Percentiles rank a stretch among this genome's conserved stretches.
Evolutionary conservation across 352 stramenopile species (phyloP).

Genomic region (Phytophthora megakarya): DNA sequence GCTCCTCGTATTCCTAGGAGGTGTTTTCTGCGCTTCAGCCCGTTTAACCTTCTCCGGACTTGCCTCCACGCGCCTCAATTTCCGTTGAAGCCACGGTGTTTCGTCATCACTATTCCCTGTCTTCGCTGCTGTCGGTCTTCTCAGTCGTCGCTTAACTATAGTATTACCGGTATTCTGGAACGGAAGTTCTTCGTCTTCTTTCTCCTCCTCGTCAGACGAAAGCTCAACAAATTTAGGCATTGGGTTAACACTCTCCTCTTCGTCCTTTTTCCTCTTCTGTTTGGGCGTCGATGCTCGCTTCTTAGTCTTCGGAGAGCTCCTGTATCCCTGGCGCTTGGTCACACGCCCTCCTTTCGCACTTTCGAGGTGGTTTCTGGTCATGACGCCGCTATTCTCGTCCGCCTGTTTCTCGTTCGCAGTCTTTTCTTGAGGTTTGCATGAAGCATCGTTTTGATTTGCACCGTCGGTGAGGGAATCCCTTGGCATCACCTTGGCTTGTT

Average conservation of each 20-base stretch:
- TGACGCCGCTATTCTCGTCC: constrained; percentile 4
- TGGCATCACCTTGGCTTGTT: constrained; percentile 2
- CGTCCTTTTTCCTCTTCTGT: background rate
- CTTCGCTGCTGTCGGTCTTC: background rate
- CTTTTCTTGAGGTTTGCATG: background rate
- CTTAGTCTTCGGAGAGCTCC: constrained; percentile 2
- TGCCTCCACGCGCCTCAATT: constrained; percentile 11
- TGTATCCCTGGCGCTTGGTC: background rate
- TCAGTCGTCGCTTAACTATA: background rate
- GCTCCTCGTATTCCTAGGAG: background rate
- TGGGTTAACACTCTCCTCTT: background rate
- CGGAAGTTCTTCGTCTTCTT: constrained; percentile 6
- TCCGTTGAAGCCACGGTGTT: constrained; percentile 7
- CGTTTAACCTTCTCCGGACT: background rate
- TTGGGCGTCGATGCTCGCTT: constrained; percentile 3
- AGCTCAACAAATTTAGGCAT: constrained; percentile 4
- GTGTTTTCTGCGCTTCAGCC: background rate
- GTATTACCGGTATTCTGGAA: background rate
- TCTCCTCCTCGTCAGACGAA: constrained; percentile 4
- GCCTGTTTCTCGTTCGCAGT: background rate
- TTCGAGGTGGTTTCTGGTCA: background rate
- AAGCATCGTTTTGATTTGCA: background rate
- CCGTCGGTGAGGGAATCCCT: no score
- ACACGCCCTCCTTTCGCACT: background rate
- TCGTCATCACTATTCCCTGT: constrained; percentile 3